Conservation (phyloP, 1,284 basidiomycete species). For the Rhodofomes roseus region DNA sequence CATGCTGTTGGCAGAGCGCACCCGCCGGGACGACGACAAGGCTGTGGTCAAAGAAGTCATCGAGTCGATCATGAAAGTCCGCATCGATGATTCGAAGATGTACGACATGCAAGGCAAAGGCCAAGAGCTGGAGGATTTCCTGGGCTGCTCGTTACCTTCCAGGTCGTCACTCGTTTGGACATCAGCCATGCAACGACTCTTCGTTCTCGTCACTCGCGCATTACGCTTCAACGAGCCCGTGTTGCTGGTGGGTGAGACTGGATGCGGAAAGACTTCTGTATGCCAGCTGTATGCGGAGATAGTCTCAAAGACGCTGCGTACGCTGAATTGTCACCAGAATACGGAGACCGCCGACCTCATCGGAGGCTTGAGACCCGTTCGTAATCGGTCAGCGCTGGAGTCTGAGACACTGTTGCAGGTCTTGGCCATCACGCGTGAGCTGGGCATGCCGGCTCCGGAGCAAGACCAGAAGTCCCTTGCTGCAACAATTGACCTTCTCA, state of each 20-base stretch:
- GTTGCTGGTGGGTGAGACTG: constrained; percentile 97
- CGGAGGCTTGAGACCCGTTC: constrained; percentile 90
- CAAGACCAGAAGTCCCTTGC: constrained; percentile 35
- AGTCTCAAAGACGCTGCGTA: constrained; percentile 59
- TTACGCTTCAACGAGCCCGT: constrained; percentile 93
- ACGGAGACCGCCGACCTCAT: constrained; percentile 99
- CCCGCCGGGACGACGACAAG: constrained; percentile 85
- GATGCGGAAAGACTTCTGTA: constrained; percentile 96
- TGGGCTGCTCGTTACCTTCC: constrained; percentile 55
- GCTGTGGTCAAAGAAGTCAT: constrained; percentile 89
- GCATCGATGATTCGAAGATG: constrained; percentile 67
- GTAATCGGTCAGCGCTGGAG: constrained; percentile 63
- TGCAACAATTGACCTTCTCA: constrained; percentile 30
- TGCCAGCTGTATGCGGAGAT: constrained; percentile 87
- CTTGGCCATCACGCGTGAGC: constrained; percentile 34
- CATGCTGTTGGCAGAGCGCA: constrained; percentile 95
- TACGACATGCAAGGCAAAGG: constrained; percentile 60
- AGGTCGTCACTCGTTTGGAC: constrained; percentile 81
- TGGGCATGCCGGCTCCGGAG: constrained; percentile 33
- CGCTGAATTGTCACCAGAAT: constrained; percentile 97
- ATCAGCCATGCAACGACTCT: constrained; percentile 87
- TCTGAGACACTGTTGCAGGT: constrained; percentile 45
- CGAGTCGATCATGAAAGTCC: constrained; percentile 87
- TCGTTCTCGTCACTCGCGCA: constrained; percentile 80
- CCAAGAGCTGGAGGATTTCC: constrained; percentile 41